phyloP scores from a whole-genome alignment of 108 stramenopile genomes.

The Skeletonema menzelii region DNA sequence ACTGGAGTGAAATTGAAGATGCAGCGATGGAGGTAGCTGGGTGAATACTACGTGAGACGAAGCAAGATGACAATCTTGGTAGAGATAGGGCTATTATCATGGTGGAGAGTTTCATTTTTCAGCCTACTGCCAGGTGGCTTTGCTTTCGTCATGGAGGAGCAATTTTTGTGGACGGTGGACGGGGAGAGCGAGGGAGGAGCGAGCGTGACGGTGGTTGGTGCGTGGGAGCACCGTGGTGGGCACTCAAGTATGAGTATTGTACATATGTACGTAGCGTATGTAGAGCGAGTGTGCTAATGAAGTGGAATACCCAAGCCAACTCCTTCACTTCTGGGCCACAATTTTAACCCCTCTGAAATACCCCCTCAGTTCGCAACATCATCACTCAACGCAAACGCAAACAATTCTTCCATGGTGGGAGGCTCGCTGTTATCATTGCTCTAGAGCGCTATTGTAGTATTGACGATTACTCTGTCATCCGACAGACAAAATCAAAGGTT shows the following conservation, averaged over 20 bases:
- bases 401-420: too few species aligned
- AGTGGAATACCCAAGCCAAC: too few species aligned
- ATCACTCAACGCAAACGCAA: neutral
- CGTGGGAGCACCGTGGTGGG: too few species aligned
- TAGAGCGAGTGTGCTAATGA: too few species aligned
- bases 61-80: conserved; percentile 1
- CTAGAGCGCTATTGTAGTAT: neutral
- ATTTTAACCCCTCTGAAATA: too few species aligned
- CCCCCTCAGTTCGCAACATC: neutral
- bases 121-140: neutral
- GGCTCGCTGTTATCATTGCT: too few species aligned
- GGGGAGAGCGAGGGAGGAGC: neutral
- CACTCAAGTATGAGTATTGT: too few species aligned
- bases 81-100: conserved; percentile 2
- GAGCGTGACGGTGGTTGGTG: too few species aligned
- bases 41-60: neutral
- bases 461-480: neutral
- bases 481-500: neutral
- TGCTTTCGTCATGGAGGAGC: neutral
- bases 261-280: too few species aligned
- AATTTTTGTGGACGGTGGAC: neutral
- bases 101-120: neutral
- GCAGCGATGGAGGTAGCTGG: neutral
- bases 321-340: too few species aligned
- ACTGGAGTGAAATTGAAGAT: neutral